Percentiles rank a stretch among this genome's conserved stretches.
Evolutionary conservation across 352 stramenopile species (phyloP).

Genomic region (Pythium oligandrum): DNA sequence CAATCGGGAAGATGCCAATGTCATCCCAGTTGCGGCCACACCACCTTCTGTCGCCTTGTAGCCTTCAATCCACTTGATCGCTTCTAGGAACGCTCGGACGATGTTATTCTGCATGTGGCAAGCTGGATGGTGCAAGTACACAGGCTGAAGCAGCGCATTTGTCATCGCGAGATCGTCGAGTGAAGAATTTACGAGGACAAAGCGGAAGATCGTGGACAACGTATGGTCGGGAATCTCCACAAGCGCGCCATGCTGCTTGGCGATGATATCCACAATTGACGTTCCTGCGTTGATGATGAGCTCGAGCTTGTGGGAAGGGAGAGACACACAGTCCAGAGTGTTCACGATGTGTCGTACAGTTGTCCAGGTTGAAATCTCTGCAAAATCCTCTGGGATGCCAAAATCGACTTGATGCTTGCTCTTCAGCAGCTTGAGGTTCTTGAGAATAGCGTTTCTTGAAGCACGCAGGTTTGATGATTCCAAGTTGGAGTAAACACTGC

Average conservation of each 20-base stretch:
- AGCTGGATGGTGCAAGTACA: conserved; percentile 63
- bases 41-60: conserved; percentile 33
- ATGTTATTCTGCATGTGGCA: conserved; percentile 62
- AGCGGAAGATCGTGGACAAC: conserved; percentile 63
- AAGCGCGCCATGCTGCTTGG: conserved; percentile 42
- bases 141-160: conserved; percentile 45
- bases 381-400: conserved; percentile 58
- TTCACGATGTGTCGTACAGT: conserved; percentile 48
- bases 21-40: conserved; percentile 14
- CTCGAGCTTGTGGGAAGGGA: conserved; percentile 82
- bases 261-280: conserved; percentile 44
- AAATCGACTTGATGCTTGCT: conserved; percentile 52
- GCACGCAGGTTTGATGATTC: conserved; percentile 35
- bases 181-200: conserved; percentile 57
- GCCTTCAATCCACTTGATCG: conserved; percentile 72
- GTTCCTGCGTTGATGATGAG: conserved; percentile 56
- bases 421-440: conserved; percentile 63
- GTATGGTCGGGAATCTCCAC: conserved; percentile 58
- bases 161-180: conserved; percentile 52
- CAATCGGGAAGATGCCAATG: conserved; percentile 48
- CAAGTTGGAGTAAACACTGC: conserved; percentile 47
- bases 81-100: conserved; percentile 63
- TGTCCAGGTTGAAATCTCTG: conserved; percentile 50
- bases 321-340: conserved; percentile 67
- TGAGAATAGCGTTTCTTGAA: conserved; percentile 24